Percentiles rank a stretch among this genome's conserved stretches.
Conservation (phyloP, 148 eudicot species). For the Cornus florida region DNA sequence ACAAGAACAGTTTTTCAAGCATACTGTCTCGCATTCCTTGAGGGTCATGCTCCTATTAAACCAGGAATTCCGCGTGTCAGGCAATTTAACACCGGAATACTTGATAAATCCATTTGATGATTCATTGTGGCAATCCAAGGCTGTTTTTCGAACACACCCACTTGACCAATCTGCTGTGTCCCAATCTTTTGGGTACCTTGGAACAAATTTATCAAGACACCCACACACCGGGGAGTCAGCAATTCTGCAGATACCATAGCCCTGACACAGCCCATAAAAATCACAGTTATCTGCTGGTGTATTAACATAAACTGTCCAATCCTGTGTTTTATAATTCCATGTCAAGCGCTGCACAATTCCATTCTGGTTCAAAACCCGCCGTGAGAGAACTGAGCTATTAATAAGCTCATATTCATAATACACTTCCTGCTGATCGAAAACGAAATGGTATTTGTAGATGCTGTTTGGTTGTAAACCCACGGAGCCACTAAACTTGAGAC, state of each 20-base stretch:
- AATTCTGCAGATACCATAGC: conserved; percentile 16
- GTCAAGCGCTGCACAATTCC: conserved; percentile 3
- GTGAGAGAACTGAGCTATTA: conserved; percentile 5
- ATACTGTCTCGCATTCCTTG: conserved; percentile 8
- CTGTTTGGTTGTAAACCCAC: no score
- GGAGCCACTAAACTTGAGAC: no score
- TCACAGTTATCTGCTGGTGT: conserved; percentile 15
- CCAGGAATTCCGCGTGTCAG: conserved; percentile 9
- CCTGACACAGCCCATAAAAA: conserved; percentile 11
- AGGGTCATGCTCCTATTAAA: conserved; percentile 12
- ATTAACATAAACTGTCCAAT: background rate
- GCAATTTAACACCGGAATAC: conserved; percentile 17
- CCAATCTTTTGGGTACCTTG: conserved; percentile 7
- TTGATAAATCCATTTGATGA: conserved; percentile 5
- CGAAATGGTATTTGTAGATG: conserved; percentile 2
- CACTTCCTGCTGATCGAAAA: background rate
- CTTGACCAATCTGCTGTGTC: conserved; percentile 8
- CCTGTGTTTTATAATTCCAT: conserved; percentile 2
- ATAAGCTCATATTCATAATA: conserved; percentile 1
- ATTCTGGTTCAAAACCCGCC: background rate
- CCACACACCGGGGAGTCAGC: conserved; percentile 2
- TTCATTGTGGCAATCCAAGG: conserved; percentile 11
- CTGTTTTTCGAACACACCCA: conserved; percentile 12
- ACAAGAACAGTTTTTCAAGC: conserved; percentile 22
- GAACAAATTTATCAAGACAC: conserved; percentile 9